A percentile compares a stretch with the other conserved stretches of the same genome.
phyloP scores from a whole-genome alignment of 176 grass and related monocot species.

The Carex cristatella region DNA sequence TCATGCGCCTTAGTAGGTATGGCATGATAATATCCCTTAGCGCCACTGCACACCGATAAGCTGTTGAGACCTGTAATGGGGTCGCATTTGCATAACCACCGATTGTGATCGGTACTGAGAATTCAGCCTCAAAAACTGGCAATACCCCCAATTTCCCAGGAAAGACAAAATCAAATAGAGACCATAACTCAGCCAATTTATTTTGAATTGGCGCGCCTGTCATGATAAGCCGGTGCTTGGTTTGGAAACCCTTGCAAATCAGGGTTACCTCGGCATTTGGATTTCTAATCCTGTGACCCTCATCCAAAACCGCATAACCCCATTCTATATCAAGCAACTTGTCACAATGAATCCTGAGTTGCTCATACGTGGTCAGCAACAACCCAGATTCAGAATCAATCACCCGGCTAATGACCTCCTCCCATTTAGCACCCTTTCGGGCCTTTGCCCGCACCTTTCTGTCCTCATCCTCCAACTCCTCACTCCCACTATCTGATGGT shows the following conservation, averaged over 20 bases:
- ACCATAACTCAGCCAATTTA: slow-evolving; percentile 91
- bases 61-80: slow-evolving; percentile 90
- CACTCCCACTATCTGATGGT: slow-evolving; percentile 46
- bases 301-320: slow-evolving; percentile 88
- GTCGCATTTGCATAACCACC: slow-evolving; percentile 91
- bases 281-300: slow-evolving; percentile 92
- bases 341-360: slow-evolving; percentile 61
- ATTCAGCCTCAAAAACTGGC: slow-evolving; percentile 84
- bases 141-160: slow-evolving; percentile 93
- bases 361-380: slow-evolving; percentile 90
- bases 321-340: slow-evolving; percentile 79
- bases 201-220: slow-evolving; percentile 95
- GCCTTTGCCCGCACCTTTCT: slow-evolving; percentile 36
- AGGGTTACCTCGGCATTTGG: slow-evolving; percentile 94
- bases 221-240: slow-evolving; percentile 89
- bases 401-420: slow-evolving; percentile 65
- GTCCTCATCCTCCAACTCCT: slow-evolving; percentile 53
- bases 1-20: slow-evolving; percentile 93
- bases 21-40: slow-evolving; percentile 86
- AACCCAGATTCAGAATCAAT: slow-evolving; percentile 69
- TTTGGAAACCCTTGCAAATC: slow-evolving; percentile 88
- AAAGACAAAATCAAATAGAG: slow-evolving; percentile 97
- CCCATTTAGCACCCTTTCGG: slow-evolving; percentile 58
- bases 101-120: slow-evolving; percentile 88
- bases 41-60: slow-evolving; percentile 84